Percentiles rank a stretch among this genome's conserved stretches.
These are phyloP conservation scores for Penicillium sp. DNA, from an alignment of 2,329 filamentous ascomycete species.

Conservation along the genomic window DNA sequence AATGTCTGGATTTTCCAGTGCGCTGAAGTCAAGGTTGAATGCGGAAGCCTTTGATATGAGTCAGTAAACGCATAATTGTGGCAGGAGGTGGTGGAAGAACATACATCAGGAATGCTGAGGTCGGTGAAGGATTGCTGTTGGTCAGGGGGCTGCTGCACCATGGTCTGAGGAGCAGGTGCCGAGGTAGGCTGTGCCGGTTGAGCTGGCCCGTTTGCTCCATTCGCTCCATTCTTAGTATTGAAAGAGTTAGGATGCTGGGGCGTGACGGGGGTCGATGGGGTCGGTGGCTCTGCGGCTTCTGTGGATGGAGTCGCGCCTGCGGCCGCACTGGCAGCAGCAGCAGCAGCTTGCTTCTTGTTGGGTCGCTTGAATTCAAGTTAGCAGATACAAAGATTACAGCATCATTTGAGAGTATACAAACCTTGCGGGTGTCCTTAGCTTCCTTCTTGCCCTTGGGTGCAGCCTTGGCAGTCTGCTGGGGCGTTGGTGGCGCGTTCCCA, in stretches of 20 bases:
- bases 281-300: conserved; percentile 49
- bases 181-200: conserved; percentile 36
- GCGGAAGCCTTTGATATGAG: conserved; percentile 26
- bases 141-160: conserved; percentile 38
- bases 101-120: conserved; percentile 41
- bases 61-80: not conserved
- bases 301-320: conserved; percentile 47
- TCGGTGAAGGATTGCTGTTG: conserved; percentile 37
- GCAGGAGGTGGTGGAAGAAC: conserved; percentile 15
- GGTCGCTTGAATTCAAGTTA: conserved; percentile 37
- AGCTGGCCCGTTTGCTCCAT: conserved; percentile 39
- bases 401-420: conserved; percentile 29
- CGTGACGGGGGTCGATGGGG: conserved; percentile 51
- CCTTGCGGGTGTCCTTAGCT: conserved; percentile 55
- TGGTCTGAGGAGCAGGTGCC: conserved; percentile 36
- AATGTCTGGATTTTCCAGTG: conserved; percentile 48
- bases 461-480: conserved; percentile 59
- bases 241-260: conserved; percentile 49
- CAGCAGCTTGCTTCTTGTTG: conserved; percentile 44
- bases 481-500: conserved; percentile 58
- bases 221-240: conserved; percentile 40
- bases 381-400: not conserved
- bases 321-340: conserved; percentile 39
- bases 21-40: conserved; percentile 47
- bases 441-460: conserved; percentile 61